Evolutionary conservation across 129 eudicot species (phyloP).

Genomic region (Helianthus tuberosus): DNA sequence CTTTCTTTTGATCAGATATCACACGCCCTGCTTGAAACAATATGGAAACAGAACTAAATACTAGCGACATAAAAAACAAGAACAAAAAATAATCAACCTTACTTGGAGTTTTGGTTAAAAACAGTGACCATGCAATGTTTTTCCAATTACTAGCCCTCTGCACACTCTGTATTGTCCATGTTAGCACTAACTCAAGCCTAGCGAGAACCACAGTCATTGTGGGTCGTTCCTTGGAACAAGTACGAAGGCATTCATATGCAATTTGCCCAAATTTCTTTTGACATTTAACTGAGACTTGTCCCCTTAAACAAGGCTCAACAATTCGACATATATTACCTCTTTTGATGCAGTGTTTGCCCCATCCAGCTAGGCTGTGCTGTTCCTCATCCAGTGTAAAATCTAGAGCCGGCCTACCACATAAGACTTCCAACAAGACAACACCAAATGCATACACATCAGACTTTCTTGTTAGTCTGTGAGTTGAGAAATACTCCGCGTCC

Average conservation of each 20-base stretch:
- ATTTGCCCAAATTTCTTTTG: slow-evolving; percentile 35
- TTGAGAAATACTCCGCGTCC: slow-evolving; percentile 39
- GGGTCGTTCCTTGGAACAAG: slow-evolving; percentile 37
- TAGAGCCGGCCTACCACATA: slow-evolving; percentile 53
- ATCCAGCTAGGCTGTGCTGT: slow-evolving; percentile 37
- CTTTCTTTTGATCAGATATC: slow-evolving; percentile 9
- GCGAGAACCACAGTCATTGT: slow-evolving; percentile 53
- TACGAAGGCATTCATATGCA: slow-evolving; percentile 39
- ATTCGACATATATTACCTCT: slow-evolving; percentile 35
- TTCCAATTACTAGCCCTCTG: slow-evolving; percentile 16
- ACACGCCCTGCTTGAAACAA: slow-evolving; percentile 16
- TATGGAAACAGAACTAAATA: not conserved
- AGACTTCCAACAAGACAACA: slow-evolving; percentile 43
- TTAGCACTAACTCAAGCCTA: slow-evolving; percentile 37
- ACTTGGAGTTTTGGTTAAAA: slow-evolving; percentile 19
- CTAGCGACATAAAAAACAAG: not conserved
- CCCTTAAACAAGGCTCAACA: slow-evolving; percentile 38
- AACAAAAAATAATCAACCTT: too few species aligned
- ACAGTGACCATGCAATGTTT: slow-evolving; percentile 13
- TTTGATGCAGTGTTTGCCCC: slow-evolving; percentile 36
- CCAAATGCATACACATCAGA: slow-evolving; percentile 56
- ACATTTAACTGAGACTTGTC: slow-evolving; percentile 22
- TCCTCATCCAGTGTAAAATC: slow-evolving; percentile 41
- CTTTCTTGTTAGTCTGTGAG: slow-evolving; percentile 39
- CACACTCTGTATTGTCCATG: slow-evolving; percentile 15